Percentiles rank a stretch among this genome's conserved stretches.
These are phyloP conservation scores for Aegilops bicornis DNA, from an alignment of 176 grass and related monocot genomes.

Conservation along the genomic window DNA sequence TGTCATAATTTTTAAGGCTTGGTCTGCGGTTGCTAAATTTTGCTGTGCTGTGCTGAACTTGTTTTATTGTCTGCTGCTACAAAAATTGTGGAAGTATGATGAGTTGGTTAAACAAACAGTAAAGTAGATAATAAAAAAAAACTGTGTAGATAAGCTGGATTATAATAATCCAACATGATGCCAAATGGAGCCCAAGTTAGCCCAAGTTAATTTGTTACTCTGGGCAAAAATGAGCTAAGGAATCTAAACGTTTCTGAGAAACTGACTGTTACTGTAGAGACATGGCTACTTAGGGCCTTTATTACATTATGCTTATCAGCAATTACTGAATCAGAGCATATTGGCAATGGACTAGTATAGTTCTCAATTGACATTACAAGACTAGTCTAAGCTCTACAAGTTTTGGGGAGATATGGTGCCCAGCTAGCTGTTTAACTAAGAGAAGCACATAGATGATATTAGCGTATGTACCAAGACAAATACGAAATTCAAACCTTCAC, in stretches of 20 bases:
- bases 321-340: neutral
- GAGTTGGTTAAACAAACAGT: neutral
- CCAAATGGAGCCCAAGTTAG: neutral
- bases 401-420: neutral
- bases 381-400: neutral
- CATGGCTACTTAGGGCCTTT: neutral
- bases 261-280: too few species aligned
- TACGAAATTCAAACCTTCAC: constrained; percentile 55
- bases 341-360: neutral
- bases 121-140: neutral
- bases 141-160: neutral
- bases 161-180: neutral
- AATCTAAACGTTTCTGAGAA: too few species aligned
- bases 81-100: neutral
- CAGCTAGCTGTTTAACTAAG: neutral
- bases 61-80: neutral
- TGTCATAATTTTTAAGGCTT: neutral
- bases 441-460: neutral
- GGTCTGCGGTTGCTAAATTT: neutral
- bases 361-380: neutral
- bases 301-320: neutral
- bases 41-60: neutral
- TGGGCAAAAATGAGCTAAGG: too few species aligned
- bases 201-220: too few species aligned
- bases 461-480: neutral